phyloP scores from a whole-genome alignment of 805 yeast genomes.

The Debaryomyces hansenii region DNA sequence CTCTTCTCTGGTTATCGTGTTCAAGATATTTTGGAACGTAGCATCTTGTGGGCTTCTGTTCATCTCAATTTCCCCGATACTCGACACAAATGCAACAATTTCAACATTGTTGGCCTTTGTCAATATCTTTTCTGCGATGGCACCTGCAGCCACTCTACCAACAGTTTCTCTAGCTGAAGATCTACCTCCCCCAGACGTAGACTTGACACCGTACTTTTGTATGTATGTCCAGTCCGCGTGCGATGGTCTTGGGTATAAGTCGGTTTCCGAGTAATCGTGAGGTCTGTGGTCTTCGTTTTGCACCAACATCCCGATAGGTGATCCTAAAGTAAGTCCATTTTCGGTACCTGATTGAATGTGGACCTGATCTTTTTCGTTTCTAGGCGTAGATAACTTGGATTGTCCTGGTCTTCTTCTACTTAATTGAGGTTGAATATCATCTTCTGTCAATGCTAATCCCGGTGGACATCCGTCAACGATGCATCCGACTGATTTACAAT shows the following conservation, averaged over 20 bases:
- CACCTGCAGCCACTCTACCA: conserved; percentile 99
- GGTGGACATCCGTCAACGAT: conserved; percentile 99
- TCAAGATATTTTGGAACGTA: conserved; percentile 64
- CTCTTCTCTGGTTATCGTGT: conserved; percentile 80
- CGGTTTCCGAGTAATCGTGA: conserved; percentile 92
- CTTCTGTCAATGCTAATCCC: conserved; percentile 79
- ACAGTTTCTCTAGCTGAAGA: conserved; percentile 97
- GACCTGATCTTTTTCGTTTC: conserved; percentile 93
- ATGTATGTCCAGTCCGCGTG: conserved; percentile 97
- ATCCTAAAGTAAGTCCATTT: conserved; percentile 84
- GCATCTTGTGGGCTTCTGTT: conserved; percentile 67
- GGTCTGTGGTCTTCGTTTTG: conserved; percentile 96
- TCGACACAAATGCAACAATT: conserved; percentile 94
- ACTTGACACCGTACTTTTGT: conserved; percentile 87
- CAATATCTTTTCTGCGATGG: conserved; percentile 92
- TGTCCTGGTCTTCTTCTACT: conserved; percentile 98
- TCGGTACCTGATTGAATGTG: conserved; percentile 95
- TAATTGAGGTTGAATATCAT: conserved; percentile 92
- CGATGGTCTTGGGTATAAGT: conserved; percentile 93
- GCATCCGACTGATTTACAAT: conserved; percentile 96
- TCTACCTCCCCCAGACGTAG: conserved; percentile 96
- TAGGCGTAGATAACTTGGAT: conserved; percentile 86
- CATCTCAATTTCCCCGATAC: conserved; percentile 81
- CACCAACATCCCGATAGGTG: conserved; percentile 94
- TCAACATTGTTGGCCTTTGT: conserved; percentile 77